Evolutionary conservation across 1,284 basidiomycete genomes (phyloP).

Genomic region (Mycena citricolor): DNA sequence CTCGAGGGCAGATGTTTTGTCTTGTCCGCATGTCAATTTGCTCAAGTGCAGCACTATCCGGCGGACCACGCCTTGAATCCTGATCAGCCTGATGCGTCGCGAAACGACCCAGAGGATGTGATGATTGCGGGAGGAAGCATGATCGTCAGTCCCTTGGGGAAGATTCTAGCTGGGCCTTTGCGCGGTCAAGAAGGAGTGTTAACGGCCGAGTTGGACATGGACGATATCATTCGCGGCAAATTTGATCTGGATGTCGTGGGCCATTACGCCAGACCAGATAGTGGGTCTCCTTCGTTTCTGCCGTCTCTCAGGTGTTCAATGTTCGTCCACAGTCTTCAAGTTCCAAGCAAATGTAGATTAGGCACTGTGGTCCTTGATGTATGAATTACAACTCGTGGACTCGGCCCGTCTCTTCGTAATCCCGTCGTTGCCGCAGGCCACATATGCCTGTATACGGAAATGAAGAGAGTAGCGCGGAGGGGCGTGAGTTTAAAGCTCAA

Average conservation of each 20-base stretch:
- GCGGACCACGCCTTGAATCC: conserved; percentile 49
- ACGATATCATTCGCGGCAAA: conserved; percentile 62
- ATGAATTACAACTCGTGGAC: too few relatives aligned
- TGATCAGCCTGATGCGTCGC: conserved; percentile 41
- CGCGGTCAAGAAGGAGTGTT: conserved; percentile 60
- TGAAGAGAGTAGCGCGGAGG: too few relatives aligned
- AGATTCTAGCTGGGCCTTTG: conserved; percentile 68
- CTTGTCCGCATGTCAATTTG: conserved; percentile 63
- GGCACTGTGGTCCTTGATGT: background rate
- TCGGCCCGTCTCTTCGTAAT: too few relatives aligned
- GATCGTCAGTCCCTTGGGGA: conserved; percentile 68
- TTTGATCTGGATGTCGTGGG: conserved; percentile 73
- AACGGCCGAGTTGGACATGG: conserved; percentile 63
- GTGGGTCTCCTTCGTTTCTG: conserved; percentile 35
- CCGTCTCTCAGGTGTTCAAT: background rate
- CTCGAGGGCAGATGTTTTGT: conserved; percentile 79
- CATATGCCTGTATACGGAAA: too few relatives aligned
- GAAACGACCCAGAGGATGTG: conserved; percentile 50
- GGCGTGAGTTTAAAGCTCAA: too few relatives aligned
- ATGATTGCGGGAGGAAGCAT: conserved; percentile 70
- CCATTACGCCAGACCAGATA: conserved; percentile 57
- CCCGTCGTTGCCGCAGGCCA: too few relatives aligned
- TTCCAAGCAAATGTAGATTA: conserved; percentile 18
- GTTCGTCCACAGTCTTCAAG: conserved; percentile 24
- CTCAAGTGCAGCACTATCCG: conserved; percentile 63